Evolutionary conservation across 2,329 filamentous ascomycete genomes (phyloP).

Genomic region (Pseudocercospora fijiensis): DNA sequence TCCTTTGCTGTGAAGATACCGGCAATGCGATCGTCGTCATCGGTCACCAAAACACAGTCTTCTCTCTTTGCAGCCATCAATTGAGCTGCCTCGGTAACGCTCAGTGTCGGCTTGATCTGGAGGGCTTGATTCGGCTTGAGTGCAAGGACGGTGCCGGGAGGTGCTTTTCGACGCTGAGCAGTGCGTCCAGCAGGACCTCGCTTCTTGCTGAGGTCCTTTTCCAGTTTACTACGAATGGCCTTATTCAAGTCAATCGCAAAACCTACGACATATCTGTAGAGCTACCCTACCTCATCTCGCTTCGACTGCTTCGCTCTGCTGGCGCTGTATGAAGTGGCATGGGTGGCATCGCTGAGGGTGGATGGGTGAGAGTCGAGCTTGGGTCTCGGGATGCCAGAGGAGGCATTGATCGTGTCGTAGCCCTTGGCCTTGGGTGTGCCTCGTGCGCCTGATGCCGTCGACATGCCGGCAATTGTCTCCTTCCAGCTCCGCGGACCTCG

Average conservation of each 20-base stretch:
- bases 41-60: slow-evolving; percentile 95
- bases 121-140: slow-evolving; percentile 93
- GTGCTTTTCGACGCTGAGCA: slow-evolving; percentile 85
- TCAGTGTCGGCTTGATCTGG: slow-evolving; percentile 94
- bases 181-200: slow-evolving; percentile 76
- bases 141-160: slow-evolving; percentile 91
- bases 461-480: slow-evolving; percentile 50
- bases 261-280: not conserved
- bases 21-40: slow-evolving; percentile 95
- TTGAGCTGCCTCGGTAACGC: slow-evolving; percentile 93
- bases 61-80: slow-evolving; percentile 98
- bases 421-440: slow-evolving; percentile 62
- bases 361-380: slow-evolving; percentile 56
- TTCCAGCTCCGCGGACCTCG: not conserved
- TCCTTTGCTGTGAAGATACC: slow-evolving; percentile 99
- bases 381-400: slow-evolving; percentile 69
- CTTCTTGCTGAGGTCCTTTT: slow-evolving; percentile 97
- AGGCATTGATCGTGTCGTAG: slow-evolving; percentile 57
- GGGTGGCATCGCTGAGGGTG: slow-evolving; percentile 51
- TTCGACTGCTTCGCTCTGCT: slow-evolving; percentile 96
- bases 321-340: slow-evolving; percentile 72
- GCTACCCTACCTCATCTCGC: slow-evolving; percentile 79
- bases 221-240: slow-evolving; percentile 96
- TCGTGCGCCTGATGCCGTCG: slow-evolving; percentile 63
- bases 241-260: slow-evolving; percentile 41